Evolutionary conservation across 176 grass and related monocot genomes (phyloP).

Genomic region (Olyra latifolia): DNA sequence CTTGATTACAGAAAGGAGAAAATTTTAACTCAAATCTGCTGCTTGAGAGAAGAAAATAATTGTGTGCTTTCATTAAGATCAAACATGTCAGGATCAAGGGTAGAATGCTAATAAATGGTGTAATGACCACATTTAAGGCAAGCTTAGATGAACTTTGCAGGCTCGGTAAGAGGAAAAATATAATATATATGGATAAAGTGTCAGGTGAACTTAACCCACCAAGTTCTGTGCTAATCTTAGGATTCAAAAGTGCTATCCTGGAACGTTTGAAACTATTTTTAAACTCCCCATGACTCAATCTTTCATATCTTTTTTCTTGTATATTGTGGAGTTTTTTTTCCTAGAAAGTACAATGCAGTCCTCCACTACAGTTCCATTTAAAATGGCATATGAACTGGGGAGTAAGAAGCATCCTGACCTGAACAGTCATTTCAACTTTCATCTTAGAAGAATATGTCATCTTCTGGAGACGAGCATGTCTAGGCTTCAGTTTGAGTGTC

Average conservation of each 20-base stretch:
- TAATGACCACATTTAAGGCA: neutral
- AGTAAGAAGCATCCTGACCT: conserved; percentile 45
- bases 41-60: neutral
- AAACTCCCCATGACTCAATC: neutral
- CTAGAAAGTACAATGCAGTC: neutral
- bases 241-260: neutral
- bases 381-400: neutral
- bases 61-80: neutral
- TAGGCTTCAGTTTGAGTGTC: conserved; percentile 58
- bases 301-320: neutral
- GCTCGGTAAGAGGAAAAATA: neutral
- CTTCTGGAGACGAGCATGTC: conserved; percentile 79
- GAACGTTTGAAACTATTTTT: neutral
- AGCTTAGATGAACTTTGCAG: conserved; percentile 25
- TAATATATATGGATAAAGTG: neutral
- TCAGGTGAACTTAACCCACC: neutral
- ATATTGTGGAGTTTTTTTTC: neutral
- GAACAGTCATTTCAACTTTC: conserved; percentile 57
- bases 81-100: neutral
- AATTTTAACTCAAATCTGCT: conserved; percentile 6
- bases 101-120: conserved; percentile 1
- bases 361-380: neutral
- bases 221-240: neutral
- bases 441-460: conserved; percentile 83
- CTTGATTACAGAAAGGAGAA: neutral